These are phyloP conservation scores for Cordyceps pruinosa DNA, from an alignment of 2,329 filamentous ascomycete species.

Conservation along the genomic window DNA sequence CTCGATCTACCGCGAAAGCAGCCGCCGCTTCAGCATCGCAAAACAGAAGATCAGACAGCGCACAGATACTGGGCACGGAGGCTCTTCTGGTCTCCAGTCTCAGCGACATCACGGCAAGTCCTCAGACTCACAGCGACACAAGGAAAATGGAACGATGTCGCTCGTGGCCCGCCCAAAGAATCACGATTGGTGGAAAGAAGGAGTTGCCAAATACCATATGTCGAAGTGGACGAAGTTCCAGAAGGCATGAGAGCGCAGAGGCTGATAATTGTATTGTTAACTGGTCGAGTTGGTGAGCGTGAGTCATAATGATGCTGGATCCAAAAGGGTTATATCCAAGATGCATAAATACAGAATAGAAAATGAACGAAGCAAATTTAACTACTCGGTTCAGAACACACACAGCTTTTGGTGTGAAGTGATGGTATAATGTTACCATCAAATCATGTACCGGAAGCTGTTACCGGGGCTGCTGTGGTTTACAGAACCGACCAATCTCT, in stretches of 20 bases:
- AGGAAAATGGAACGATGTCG: slow-evolving; percentile 19
- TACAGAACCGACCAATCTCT: slow-evolving; percentile 31
- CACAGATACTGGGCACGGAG: slow-evolving; percentile 19
- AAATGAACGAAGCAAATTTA: background rate
- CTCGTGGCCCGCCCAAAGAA: slow-evolving; percentile 15
- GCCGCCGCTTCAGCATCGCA: slow-evolving; percentile 20
- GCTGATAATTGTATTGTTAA: background rate
- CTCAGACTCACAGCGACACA: slow-evolving; percentile 20
- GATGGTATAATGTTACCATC: slow-evolving; percentile 7
- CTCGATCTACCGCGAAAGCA: slow-evolving; percentile 21
- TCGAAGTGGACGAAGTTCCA: slow-evolving; percentile 28
- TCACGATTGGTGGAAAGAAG: slow-evolving; percentile 31
- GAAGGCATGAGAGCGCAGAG: background rate
- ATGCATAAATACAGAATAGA: slow-evolving; percentile 6
- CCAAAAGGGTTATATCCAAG: slow-evolving; percentile 2
- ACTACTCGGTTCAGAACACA: background rate
- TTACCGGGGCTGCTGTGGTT: slow-evolving; percentile 19
- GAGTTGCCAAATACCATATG: slow-evolving; percentile 26
- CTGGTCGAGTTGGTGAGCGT: background rate
- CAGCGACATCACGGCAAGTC: slow-evolving; percentile 21
- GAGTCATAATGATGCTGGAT: slow-evolving; percentile 2
- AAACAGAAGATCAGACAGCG: slow-evolving; percentile 23
- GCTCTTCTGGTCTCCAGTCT: slow-evolving; percentile 24
- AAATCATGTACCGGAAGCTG: slow-evolving; percentile 43
- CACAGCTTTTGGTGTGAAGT: background rate